phyloP scores from a whole-genome alignment of 2,329 filamentous ascomycete species.

The Capronia epimyces region DNA sequence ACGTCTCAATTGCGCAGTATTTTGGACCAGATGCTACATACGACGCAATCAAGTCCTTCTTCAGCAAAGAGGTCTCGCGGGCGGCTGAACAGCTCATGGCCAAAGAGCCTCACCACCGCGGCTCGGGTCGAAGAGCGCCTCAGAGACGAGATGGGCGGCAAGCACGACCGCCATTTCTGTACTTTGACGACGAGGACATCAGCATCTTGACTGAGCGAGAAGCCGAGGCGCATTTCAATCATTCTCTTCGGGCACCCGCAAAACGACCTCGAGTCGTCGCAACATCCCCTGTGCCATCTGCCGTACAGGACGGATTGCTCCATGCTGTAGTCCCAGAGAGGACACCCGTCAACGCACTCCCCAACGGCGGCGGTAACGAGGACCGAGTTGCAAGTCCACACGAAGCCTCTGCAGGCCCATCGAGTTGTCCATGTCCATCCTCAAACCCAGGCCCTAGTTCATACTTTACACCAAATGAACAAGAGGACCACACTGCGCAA shows the following conservation, averaged over 20 bases:
- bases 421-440: background rate
- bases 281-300: background rate
- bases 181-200: slow-evolving; percentile 21
- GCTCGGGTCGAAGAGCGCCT: slow-evolving; percentile 1
- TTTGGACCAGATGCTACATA: slow-evolving; percentile 17
- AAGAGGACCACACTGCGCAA: background rate
- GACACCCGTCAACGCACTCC: too few species aligned
- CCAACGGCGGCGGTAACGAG: background rate
- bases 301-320: background rate
- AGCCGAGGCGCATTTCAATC: slow-evolving; percentile 9
- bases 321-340: background rate
- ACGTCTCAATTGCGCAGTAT: slow-evolving; percentile 15
- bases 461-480: background rate
- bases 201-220: slow-evolving; percentile 18
- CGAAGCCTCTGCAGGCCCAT: background rate
- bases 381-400: background rate
- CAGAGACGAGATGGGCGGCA: background rate
- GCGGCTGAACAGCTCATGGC: slow-evolving; percentile 10
- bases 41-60: slow-evolving; percentile 19
- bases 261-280: slow-evolving; percentile 13
- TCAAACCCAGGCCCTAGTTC: background rate
- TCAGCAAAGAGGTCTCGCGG: slow-evolving; percentile 18
- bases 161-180: slow-evolving; percentile 8
- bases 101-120: slow-evolving; percentile 4
- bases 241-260: slow-evolving; percentile 10